phyloP scores from a whole-genome alignment of 2,329 filamentous ascomycete species.

The Penicillium expansum region DNA sequence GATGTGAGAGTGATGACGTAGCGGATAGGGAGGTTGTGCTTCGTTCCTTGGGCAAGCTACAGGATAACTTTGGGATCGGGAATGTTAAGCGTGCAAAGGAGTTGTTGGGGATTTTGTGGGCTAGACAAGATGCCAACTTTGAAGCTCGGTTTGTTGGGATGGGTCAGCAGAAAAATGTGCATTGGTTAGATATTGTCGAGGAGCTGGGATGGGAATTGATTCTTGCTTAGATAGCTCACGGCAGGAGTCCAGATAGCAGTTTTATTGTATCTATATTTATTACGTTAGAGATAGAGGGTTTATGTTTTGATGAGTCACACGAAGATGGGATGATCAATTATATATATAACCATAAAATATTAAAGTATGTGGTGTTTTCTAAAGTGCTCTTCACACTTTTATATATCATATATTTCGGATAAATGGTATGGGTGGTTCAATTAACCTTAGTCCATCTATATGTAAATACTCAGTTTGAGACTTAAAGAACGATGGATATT shows the following conservation, averaged over 20 bases:
- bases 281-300: too few species aligned
- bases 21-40: constrained; percentile 28
- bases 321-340: background rate
- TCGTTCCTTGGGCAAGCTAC: constrained; percentile 28
- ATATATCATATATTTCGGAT: too few species aligned
- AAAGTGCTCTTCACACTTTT: background rate
- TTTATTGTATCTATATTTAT: background rate
- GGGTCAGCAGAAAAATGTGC: constrained; percentile 8
- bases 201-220: constrained; percentile 35
- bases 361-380: background rate
- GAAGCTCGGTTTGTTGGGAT: background rate
- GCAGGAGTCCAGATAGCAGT: background rate
- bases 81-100: constrained; percentile 37
- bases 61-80: constrained; percentile 37
- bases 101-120: constrained; percentile 30
- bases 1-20: constrained; percentile 29
- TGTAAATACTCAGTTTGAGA: too few species aligned
- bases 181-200: constrained; percentile 36
- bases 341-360: background rate
- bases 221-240: constrained; percentile 23
- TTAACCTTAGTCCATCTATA: too few species aligned
- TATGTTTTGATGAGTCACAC: background rate
- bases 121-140: constrained; percentile 16
- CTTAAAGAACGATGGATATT: background rate
- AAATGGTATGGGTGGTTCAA: background rate